Evolutionary conservation across 257 asterid genomes (phyloP).

Genomic region (Cinchona pubescens): DNA sequence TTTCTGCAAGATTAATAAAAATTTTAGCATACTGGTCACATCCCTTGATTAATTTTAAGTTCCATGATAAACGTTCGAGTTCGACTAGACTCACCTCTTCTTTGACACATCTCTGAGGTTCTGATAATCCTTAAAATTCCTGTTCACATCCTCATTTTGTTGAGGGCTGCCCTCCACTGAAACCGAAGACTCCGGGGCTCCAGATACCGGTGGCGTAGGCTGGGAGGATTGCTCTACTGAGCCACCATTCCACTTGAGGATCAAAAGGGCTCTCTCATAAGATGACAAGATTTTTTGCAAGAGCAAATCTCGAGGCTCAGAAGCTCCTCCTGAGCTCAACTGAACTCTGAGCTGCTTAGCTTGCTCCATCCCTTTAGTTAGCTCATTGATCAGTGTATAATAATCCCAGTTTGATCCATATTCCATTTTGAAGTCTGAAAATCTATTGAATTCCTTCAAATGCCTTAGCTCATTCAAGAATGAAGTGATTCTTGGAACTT

Average conservation of each 20-base stretch:
- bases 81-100: slow-evolving; percentile 51
- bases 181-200: slow-evolving; percentile 40
- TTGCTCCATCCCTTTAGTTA: slow-evolving; percentile 70
- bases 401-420: slow-evolving; percentile 40
- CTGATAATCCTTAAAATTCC: slow-evolving; percentile 33
- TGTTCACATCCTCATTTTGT: slow-evolving; percentile 40
- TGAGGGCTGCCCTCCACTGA: slow-evolving; percentile 58
- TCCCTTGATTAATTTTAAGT: not conserved
- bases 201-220: slow-evolving; percentile 23
- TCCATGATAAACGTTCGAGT: not conserved
- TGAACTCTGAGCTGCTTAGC: slow-evolving; percentile 62
- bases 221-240: slow-evolving; percentile 30
- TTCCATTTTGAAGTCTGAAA: slow-evolving; percentile 51
- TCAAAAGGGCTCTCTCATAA: slow-evolving; percentile 65
- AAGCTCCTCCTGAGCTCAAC: slow-evolving; percentile 36
- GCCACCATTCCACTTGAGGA: slow-evolving; percentile 58
- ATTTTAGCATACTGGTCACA: not conserved
- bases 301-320: slow-evolving; percentile 44
- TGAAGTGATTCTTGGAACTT: not conserved
- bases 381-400: slow-evolving; percentile 51
- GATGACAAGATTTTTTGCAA: slow-evolving; percentile 67
- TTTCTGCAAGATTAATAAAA: slow-evolving; percentile 51
- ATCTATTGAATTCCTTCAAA: not conserved
- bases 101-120: slow-evolving; percentile 38
- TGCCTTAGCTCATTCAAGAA: slow-evolving; percentile 2